phyloP scores from a whole-genome alignment of 202 grass and related monocot species.

The Dendrocalamus latiflorus region DNA sequence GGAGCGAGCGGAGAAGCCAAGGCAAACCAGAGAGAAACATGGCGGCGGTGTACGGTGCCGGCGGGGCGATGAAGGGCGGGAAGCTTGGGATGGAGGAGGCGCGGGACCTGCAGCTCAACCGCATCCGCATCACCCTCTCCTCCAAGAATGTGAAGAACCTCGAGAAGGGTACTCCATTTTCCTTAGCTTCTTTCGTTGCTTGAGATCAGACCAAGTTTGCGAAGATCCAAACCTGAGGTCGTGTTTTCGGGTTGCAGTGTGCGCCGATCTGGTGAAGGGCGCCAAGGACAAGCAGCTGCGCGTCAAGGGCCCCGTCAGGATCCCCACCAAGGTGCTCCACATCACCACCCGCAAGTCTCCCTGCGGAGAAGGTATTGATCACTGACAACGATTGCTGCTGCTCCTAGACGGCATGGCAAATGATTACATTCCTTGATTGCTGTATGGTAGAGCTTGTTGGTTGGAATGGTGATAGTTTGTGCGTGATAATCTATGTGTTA shows the following conservation, averaged over 20 bases:
- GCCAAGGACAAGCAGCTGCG: constrained; percentile 42
- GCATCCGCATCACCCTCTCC: constrained; percentile 53
- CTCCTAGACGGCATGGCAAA: background rate
- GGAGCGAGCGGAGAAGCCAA: background rate
- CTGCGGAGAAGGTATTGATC: constrained; percentile 42
- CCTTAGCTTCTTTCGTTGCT: background rate
- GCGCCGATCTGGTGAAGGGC: constrained; percentile 46
- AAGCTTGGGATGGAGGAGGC: constrained; percentile 43
- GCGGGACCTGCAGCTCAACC: constrained; percentile 36
- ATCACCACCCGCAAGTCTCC: constrained; percentile 52
- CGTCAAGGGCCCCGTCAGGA: constrained; percentile 47
- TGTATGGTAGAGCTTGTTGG: background rate
- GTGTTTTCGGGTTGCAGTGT: constrained; percentile 1
- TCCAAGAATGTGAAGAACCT: constrained; percentile 52
- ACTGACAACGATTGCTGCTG: background rate
- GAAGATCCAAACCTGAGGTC: background rate
- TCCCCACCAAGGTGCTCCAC: constrained; percentile 48
- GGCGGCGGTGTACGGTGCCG: constrained; percentile 10
- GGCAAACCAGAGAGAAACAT: background rate
- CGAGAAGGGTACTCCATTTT: constrained; percentile 27
- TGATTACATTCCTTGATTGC: background rate
- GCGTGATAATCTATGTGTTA: background rate
- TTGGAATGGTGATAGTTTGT: background rate
- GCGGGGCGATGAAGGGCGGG: constrained; percentile 28
- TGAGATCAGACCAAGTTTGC: background rate